These are phyloP conservation scores for Durusdinium trenchii DNA, from an alignment of 73 alveolate genomes.

Conservation along the genomic window DNA sequence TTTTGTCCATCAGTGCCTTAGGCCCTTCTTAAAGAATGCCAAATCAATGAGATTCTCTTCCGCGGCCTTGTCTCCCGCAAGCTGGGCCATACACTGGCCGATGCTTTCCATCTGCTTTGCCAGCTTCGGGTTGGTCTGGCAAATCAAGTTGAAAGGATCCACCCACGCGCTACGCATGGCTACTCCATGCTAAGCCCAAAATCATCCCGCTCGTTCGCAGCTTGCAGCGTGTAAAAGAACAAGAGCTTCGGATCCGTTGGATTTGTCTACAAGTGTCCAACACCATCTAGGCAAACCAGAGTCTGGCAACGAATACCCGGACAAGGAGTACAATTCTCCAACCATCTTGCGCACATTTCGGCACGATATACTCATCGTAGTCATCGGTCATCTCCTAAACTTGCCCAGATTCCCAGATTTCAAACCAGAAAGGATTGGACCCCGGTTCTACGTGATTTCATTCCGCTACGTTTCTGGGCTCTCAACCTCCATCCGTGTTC, in stretches of 20 bases:
- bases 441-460: not conserved
- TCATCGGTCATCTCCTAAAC: not conserved
- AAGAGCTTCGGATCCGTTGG: not conserved
- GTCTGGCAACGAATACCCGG: no score
- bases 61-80: conserved; percentile 59
- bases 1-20: not conserved
- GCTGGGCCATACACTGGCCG: conserved; percentile 52
- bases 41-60: not conserved
- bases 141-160: no score
- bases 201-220: no score
- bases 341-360: not conserved
- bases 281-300: not conserved
- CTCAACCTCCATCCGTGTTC: not conserved
- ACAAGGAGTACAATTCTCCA: no score
- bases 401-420: not conserved
- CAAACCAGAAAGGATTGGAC: not conserved
- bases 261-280: not conserved
- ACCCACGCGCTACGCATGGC: no score
- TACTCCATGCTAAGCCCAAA: no score
- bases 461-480: not conserved
- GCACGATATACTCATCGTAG: not conserved
- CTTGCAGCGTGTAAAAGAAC: not conserved
- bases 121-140: not conserved
- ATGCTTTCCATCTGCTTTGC: conserved; percentile 16
- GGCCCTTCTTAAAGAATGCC: not conserved